These are phyloP conservation scores for Solanum acaule DNA, from an alignment of 257 asterid species.

Conservation along the genomic window DNA sequence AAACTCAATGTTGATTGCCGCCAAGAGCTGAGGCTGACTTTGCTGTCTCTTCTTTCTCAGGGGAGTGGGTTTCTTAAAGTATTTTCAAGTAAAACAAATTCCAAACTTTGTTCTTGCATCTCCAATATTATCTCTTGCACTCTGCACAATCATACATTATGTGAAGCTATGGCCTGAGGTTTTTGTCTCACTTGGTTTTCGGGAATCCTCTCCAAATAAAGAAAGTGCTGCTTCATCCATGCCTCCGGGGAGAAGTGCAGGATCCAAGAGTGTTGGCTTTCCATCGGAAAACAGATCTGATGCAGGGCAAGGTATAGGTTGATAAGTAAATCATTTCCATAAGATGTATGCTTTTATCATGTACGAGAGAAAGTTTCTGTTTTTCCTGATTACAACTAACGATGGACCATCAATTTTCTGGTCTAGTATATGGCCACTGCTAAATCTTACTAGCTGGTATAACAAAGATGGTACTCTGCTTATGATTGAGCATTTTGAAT, in stretches of 20 bases:
- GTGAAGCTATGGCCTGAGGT: conserved; percentile 64
- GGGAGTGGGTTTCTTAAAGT: conserved; percentile 91
- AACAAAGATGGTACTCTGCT: not conserved
- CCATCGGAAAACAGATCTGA: conserved; percentile 14
- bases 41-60: conserved; percentile 28
- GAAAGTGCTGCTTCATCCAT: conserved; percentile 18
- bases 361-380: not conserved
- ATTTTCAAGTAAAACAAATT: conserved; percentile 78
- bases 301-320: conserved; percentile 38
- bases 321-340: not conserved
- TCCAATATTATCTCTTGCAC: conserved; percentile 70
- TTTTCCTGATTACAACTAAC: not conserved
- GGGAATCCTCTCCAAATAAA: conserved; percentile 21
- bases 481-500: not conserved
- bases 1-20: not conserved
- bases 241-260: conserved; percentile 15
- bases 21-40: not conserved
- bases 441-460: not conserved
- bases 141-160: conserved; percentile 54
- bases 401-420: not conserved
- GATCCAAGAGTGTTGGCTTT: conserved; percentile 10
- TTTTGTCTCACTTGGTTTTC: conserved; percentile 69
- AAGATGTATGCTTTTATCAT: not conserved
- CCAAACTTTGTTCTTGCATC: conserved; percentile 91
- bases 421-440: not conserved